Evolutionary conservation across 2,329 filamentous ascomycete genomes (phyloP).

Genomic region (Tolypocladium album): DNA sequence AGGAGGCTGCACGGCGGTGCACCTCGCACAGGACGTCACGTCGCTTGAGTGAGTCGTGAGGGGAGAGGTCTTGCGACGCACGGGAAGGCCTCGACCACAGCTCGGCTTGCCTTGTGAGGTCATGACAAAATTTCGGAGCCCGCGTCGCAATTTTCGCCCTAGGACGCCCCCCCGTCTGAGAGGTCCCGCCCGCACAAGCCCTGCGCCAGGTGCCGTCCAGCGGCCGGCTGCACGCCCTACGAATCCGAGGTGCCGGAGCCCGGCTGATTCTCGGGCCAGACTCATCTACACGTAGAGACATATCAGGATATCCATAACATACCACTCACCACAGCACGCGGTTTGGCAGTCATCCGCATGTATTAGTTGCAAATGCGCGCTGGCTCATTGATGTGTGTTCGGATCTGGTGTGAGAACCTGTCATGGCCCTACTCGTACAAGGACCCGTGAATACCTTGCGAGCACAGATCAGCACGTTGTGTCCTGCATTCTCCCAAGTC

Average conservation of each 20-base stretch:
- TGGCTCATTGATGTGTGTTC: too few relatives aligned
- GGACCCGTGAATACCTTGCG: background rate
- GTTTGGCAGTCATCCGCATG: too few relatives aligned
- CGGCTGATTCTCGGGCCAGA: background rate
- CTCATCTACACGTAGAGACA: background rate
- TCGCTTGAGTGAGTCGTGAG: slow-evolving; percentile 6
- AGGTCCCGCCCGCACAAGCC: background rate
- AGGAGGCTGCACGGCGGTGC: slow-evolving; percentile 11
- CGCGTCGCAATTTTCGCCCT: slow-evolving; percentile 17
- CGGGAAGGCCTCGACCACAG: slow-evolving; percentile 2
- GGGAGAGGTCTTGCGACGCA: background rate
- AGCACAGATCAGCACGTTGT: background rate
- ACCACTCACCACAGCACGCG: too few relatives aligned
- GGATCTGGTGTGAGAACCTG: too few relatives aligned
- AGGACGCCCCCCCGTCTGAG: too few relatives aligned
- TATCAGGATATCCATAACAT: too few relatives aligned
- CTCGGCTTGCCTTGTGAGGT: slow-evolving; percentile 3
- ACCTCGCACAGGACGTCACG: slow-evolving; percentile 7
- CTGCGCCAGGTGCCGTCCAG: background rate
- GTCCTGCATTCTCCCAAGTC: background rate
- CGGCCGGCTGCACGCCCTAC: background rate
- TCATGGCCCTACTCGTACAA: too few relatives aligned
- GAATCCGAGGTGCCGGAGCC: background rate
- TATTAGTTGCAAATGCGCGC: too few relatives aligned
- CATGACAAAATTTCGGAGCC: slow-evolving; percentile 14